Conservation (phyloP, 2,329 filamentous ascomycete species). For the Aspergillus ruber region DNA sequence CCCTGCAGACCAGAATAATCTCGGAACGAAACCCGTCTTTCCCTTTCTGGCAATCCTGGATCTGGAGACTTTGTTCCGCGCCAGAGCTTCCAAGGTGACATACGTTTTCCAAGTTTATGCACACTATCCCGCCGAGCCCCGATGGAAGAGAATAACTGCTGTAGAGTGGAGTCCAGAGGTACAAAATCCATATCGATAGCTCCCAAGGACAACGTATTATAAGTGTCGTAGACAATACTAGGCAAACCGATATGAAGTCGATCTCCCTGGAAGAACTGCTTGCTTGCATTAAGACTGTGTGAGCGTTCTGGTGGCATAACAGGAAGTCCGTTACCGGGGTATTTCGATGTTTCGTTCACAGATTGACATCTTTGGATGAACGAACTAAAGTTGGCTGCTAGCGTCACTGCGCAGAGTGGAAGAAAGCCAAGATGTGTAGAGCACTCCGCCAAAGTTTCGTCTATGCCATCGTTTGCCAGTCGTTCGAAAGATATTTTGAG, state of each 20-base stretch:
- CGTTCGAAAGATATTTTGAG: conserved; percentile 16
- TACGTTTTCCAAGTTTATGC: conserved; percentile 4
- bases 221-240: conserved; percentile 10
- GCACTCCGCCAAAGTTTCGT: neutral
- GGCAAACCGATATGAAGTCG: conserved; percentile 11
- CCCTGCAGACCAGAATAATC: neutral
- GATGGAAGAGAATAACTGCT: conserved; percentile 12
- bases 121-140: conserved; percentile 5
- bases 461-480: neutral
- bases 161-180: conserved; percentile 16
- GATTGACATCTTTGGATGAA: conserved; percentile 18
- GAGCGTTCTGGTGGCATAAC: conserved; percentile 21
- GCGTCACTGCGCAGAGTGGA: conserved; percentile 27
- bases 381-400: conserved; percentile 24
- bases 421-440: conserved; percentile 20
- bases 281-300: conserved; percentile 20
- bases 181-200: conserved; percentile 11
- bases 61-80: conserved; percentile 2
- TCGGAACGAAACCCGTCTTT: neutral
- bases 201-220: conserved; percentile 10
- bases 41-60: neutral
- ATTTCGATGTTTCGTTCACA: conserved; percentile 1
- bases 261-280: conserved; percentile 11
- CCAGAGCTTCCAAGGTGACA: conserved; percentile 9
- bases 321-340: conserved; percentile 20